phyloP scores from a whole-genome alignment of 2,329 filamentous ascomycete species.

The Hypoxylon sp. region DNA sequence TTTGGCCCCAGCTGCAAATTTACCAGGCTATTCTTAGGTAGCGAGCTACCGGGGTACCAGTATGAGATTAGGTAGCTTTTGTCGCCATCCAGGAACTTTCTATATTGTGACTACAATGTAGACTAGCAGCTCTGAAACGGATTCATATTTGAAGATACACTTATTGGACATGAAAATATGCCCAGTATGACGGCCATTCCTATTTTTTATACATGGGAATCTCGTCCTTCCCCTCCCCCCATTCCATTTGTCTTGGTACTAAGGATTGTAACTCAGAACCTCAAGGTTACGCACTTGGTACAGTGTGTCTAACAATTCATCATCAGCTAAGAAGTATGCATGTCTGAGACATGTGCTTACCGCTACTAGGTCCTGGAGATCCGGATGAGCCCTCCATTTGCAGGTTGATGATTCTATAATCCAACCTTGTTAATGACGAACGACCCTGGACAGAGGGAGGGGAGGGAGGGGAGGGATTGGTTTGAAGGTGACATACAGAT shows the following conservation, averaged over 20 bases:
- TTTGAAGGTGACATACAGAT: conserved; percentile 55
- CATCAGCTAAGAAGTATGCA: conserved; percentile 7
- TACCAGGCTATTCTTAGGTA: too few relatives aligned
- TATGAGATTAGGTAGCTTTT: too few relatives aligned
- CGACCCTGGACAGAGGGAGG: neutral
- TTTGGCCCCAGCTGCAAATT: too few relatives aligned
- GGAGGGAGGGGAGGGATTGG: too few relatives aligned
- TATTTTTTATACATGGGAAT: neutral
- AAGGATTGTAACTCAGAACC: conserved; percentile 52
- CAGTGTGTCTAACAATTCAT: conserved; percentile 46
- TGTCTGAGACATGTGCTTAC: conserved; percentile 37
- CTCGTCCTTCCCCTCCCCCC: neutral
- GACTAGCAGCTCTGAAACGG: too few relatives aligned
- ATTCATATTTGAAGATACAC: neutral
- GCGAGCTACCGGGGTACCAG: too few relatives aligned
- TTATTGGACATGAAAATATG: too few relatives aligned
- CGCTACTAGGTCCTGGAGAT: conserved; percentile 56
- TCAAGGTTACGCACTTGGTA: conserved; percentile 53
- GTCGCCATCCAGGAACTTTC: too few relatives aligned
- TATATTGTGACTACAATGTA: too few relatives aligned
- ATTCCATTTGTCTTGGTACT: neutral
- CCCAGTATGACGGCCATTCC: neutral
- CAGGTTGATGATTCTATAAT: conserved; percentile 59
- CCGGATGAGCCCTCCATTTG: conserved; percentile 64
- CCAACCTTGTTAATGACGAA: conserved; percentile 15